Evolutionary conservation across 768 basidiomycete species (phyloP), one percentile per base, ranked within the genome.

Genomic region (Suillus subaureus): DNA sequence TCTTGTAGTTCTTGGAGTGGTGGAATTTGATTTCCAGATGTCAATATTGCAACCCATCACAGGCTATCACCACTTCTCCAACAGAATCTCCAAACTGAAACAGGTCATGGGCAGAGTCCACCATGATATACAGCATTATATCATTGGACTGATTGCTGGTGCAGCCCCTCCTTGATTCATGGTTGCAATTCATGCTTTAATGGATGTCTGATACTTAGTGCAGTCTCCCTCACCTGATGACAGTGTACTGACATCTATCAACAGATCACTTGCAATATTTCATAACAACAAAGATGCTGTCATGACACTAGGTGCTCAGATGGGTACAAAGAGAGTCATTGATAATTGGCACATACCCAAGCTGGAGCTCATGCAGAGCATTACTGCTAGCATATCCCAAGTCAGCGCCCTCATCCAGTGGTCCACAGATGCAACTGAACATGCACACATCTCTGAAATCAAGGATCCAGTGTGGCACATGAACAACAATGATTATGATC

Each of bases 51-150:
- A 81, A 35, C 73, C 75, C 15, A 70, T 68, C 49, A 72, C 74
- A 13, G 78, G 79, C 4, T 79, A 74, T 68, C 68, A 73, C 23
- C 77, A 77, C 26, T 83, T 81, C 61, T 66, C 69, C 15, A 73
- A 78, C 18, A 81, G 82, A 0, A 77, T 83, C 9, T 18, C 42
- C 6, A 43, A 43, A 15, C 42, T 43, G 16, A 43, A 43, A 18
- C 42, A 43, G 5, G 42, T 43, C 7, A 43, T 15, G 8, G 42
- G 42, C 7, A 43, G 42, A 43, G 42, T 43, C 3, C 42, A 43
- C 16, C 18, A 7, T 43, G 42, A 43, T 43, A 7, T 43, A 3
- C 42, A 43, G 42, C 7, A 3, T 7, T 43, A 43, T 18, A 18
- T 43, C 6, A 7, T 43, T 16, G 18, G 42, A 7, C 18, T 43